Percentiles rank a stretch among this genome's conserved stretches.
Conservation (phyloP, 768 basidiomycete species). For the Sarcomyxa edulis region DNA sequence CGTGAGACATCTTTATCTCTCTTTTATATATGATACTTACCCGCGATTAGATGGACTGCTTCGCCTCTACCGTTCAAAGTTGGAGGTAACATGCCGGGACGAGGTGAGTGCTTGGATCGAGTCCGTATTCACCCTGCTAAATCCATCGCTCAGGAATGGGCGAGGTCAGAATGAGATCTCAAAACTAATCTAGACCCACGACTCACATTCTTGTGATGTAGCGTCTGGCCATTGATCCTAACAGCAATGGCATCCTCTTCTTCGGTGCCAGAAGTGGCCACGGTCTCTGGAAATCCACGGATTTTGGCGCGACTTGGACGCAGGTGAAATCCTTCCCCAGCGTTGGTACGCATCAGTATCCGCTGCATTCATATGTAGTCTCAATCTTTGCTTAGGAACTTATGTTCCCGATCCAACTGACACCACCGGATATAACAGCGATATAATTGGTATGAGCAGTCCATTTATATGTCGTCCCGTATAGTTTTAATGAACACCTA, state of each 20-base stretch:
- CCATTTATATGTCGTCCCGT: neutral
- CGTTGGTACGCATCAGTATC: slow-evolving; percentile 39
- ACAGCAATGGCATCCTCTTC: slow-evolving; percentile 54
- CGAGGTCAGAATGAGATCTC: slow-evolving; percentile 42
- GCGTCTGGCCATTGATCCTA: slow-evolving; percentile 61
- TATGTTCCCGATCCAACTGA: slow-evolving; percentile 51
- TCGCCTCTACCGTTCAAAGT: slow-evolving; percentile 59
- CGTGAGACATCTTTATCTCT: no score
- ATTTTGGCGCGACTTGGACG: slow-evolving; percentile 54
- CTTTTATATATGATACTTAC: no score
- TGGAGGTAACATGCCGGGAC: slow-evolving; percentile 66
- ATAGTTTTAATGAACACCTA: no score
- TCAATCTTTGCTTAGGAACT: no score
- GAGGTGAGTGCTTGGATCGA: slow-evolving; percentile 33
- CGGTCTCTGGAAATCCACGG: slow-evolving; percentile 62
- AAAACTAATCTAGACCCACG: neutral
- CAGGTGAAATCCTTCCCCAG: slow-evolving; percentile 56
- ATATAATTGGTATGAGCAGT: slow-evolving; percentile 26
- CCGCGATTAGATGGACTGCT: no score
- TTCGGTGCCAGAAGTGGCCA: slow-evolving; percentile 63
- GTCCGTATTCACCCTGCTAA: slow-evolving; percentile 2
- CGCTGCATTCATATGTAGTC: no score
- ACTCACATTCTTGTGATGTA: slow-evolving; percentile 14
- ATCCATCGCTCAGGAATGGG: no score
- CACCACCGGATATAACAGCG: slow-evolving; percentile 36